phyloP scores from a whole-genome alignment of 352 stramenopile species.

The Pythium brachiatum region DNA sequence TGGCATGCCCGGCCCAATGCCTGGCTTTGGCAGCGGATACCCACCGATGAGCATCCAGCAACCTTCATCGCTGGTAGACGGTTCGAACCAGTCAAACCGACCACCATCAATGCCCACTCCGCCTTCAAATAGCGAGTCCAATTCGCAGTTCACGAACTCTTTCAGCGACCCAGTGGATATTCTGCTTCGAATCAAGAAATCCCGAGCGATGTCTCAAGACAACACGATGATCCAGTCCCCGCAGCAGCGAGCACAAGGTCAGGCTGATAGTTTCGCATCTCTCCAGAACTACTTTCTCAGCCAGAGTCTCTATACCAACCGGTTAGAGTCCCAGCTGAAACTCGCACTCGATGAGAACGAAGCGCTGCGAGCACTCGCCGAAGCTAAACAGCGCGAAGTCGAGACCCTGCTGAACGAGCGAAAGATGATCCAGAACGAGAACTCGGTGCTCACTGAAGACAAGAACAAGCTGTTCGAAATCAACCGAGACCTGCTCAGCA shows the following conservation, averaged over 20 bases:
- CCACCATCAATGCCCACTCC: not conserved
- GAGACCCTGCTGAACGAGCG: slow-evolving; percentile 47
- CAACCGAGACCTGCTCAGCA: slow-evolving; percentile 63
- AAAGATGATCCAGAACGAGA: slow-evolving; percentile 70
- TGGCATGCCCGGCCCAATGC: not conserved
- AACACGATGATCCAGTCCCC: slow-evolving; percentile 31
- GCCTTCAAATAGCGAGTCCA: slow-evolving; percentile 1
- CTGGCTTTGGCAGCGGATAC: not conserved
- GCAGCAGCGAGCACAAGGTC: slow-evolving; percentile 36
- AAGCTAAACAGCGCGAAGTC: slow-evolving; percentile 54
- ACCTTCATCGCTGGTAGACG: not conserved
- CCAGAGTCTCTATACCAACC: slow-evolving; percentile 71
- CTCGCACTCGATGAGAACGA: slow-evolving; percentile 66
- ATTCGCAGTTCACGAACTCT: slow-evolving; percentile 44
- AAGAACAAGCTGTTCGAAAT: slow-evolving; percentile 83
- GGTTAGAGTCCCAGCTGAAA: slow-evolving; percentile 71
- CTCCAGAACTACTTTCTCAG: slow-evolving; percentile 71
- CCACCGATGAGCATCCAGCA: not conserved
- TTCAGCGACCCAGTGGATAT: slow-evolving; percentile 79
- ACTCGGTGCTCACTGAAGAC: slow-evolving; percentile 59
- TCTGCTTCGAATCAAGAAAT: slow-evolving; percentile 75
- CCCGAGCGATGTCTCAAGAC: slow-evolving; percentile 30
- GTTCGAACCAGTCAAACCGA: not conserved
- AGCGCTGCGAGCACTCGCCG: slow-evolving; percentile 41
- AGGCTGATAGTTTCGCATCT: slow-evolving; percentile 51